phyloP scores from a whole-genome alignment of 495 filamentous ascomycete species.

The Sordaria brevicollis region DNA sequence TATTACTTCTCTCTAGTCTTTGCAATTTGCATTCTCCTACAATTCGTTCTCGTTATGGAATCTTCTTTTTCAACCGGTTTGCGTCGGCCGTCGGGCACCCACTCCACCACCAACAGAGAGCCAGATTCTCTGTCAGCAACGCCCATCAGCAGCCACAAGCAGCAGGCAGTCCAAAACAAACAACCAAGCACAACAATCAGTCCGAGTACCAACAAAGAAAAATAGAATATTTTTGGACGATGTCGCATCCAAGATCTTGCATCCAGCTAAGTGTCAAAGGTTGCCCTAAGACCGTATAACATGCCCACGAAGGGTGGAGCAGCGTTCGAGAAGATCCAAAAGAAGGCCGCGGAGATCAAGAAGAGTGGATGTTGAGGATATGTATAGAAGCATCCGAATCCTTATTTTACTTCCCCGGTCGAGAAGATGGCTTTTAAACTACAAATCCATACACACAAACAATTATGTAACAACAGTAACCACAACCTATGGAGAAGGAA shows the following conservation, averaged over 20 bases:
- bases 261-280: not conserved
- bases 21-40: too few relatives aligned
- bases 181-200: not conserved
- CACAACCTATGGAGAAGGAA: not conserved
- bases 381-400: not conserved
- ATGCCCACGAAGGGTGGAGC: not conserved
- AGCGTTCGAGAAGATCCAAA: not conserved
- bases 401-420: not conserved
- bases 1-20: too few relatives aligned
- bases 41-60: too few relatives aligned
- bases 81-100: not conserved
- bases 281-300: not conserved
- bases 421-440: not conserved
- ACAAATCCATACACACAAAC: not conserved
- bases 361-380: not conserved
- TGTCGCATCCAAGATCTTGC: not conserved
- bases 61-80: not conserved
- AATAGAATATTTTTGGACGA: not conserved
- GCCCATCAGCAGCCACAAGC: not conserved
- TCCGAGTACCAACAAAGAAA: not conserved
- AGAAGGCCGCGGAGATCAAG: not conserved
- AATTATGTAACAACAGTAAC: not conserved
- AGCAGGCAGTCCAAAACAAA: not conserved
- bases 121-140: not conserved
- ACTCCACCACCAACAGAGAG: not conserved